Conservation (phyloP, 192 early-diverging fungal species). For the Spizellomyces sp. region DNA sequence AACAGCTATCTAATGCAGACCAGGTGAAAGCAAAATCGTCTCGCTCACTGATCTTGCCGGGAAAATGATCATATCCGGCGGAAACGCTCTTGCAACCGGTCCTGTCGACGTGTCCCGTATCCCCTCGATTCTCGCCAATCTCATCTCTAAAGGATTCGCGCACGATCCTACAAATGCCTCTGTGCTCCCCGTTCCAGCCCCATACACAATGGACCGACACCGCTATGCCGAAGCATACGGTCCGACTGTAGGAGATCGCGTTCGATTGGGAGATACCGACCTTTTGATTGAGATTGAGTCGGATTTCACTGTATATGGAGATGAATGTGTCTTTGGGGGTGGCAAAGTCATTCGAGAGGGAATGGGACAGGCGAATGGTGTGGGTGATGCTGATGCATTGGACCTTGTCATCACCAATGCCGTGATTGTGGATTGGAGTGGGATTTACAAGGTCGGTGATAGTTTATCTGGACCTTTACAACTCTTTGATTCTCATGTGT, state of each 20-base stretch:
- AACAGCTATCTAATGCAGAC: not conserved
- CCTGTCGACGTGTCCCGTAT: conserved; percentile 56
- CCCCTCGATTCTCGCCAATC: conserved; percentile 53
- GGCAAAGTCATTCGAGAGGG: conserved; percentile 92
- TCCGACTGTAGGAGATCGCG: conserved; percentile 87
- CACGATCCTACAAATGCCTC: conserved; percentile 51
- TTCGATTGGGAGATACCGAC: conserved; percentile 84
- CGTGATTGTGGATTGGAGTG: conserved; percentile 88
- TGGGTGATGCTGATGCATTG: conserved; percentile 70
- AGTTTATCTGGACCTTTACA: not conserved
- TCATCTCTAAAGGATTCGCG: conserved; percentile 57
- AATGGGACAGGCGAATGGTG: conserved; percentile 84
- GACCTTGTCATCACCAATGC: conserved; percentile 97
- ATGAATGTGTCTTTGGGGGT: conserved; percentile 90
- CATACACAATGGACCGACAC: conserved; percentile 72
- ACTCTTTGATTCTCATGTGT: not conserved
- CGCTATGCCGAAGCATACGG: conserved; percentile 91
- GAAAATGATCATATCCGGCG: conserved; percentile 75
- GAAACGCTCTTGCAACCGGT: conserved; percentile 82
- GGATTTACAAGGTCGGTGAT: conserved; percentile 81
- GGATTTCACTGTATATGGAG: conserved; percentile 89
- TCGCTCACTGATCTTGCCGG: conserved; percentile 85
- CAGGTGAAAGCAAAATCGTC: conserved; percentile 84
- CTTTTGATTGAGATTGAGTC: conserved; percentile 86
- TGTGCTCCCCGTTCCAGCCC: conserved; percentile 48